phyloP scores from a whole-genome alignment of 164 flowering plant species.

The Dillenia turbinata region DNA sequence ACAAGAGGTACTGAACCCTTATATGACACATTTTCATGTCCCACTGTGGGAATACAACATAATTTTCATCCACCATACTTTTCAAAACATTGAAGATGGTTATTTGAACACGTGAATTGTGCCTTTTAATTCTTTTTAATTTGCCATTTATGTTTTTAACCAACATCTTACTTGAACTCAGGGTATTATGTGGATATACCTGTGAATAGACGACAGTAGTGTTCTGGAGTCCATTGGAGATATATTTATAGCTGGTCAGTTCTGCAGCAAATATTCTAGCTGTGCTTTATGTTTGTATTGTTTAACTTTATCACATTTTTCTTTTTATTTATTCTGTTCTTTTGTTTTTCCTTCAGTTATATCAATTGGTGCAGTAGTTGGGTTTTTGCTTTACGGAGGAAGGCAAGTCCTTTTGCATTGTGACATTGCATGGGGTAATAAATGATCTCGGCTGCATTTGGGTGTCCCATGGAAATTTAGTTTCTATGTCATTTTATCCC shows the following conservation, averaged over 20 bases:
- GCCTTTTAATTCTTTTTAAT: neutral
- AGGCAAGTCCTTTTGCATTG: too few relatives aligned
- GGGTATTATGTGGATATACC: neutral
- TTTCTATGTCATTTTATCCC: too few relatives aligned
- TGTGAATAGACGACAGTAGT: too few relatives aligned
- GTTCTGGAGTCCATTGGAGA: neutral
- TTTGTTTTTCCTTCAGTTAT: slow-evolving; percentile 54
- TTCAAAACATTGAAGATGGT: neutral
- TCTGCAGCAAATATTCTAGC: neutral
- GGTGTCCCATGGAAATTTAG: neutral
- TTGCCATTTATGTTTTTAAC: neutral
- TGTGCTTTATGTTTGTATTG: slow-evolving; percentile 6
- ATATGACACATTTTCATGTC: neutral
- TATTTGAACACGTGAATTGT: too few relatives aligned
- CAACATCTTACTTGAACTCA: neutral
- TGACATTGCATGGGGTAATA: too few relatives aligned
- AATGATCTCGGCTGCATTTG: neutral
- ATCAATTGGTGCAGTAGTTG: slow-evolving; percentile 72
- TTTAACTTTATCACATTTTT: too few relatives aligned
- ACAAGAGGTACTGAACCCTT: too few relatives aligned
- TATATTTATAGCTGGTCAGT: neutral
- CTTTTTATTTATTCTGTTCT: slow-evolving; percentile 1
- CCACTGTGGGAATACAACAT: neutral
- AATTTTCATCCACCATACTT: neutral
- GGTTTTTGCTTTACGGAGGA: slow-evolving; percentile 79